These are phyloP conservation scores for Nothophoma quercina DNA, from an alignment of 2,329 filamentous ascomycete species.

Conservation along the genomic window DNA sequence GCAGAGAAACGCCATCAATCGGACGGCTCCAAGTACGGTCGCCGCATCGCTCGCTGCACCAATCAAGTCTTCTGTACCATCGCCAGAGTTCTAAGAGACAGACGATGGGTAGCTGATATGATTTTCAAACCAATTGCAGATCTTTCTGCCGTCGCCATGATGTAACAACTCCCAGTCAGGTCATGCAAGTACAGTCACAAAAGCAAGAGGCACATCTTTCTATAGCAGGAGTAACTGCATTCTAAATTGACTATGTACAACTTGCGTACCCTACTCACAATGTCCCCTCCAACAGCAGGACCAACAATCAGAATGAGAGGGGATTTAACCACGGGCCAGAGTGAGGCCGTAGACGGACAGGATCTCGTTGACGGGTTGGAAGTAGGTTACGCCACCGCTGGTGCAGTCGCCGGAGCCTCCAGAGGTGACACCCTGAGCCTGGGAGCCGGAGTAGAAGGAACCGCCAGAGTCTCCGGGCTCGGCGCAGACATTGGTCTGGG, in stretches of 20 bases:
- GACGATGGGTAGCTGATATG: no score
- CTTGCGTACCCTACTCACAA: constrained; percentile 1
- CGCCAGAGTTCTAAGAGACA: no score
- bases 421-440: constrained; percentile 55
- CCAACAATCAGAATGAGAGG: constrained; percentile 1
- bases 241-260: constrained; percentile 13
- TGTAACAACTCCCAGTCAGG: no score
- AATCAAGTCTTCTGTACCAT: no score
- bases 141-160: no score
- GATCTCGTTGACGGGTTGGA: constrained; percentile 55
- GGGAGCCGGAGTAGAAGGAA: constrained; percentile 51
- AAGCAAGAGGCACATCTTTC: no score
- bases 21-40: no score
- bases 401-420: constrained; percentile 52
- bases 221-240: background rate
- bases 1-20: no score
- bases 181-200: no score
- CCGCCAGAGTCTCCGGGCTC: constrained; percentile 55
- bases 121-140: no score
- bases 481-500: constrained; percentile 52
- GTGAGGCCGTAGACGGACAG: constrained; percentile 49
- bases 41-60: no score
- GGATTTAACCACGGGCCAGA: constrained; percentile 30
- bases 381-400: constrained; percentile 50
- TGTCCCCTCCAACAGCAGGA: background rate